phyloP scores from a whole-genome alignment of 2,329 filamentous ascomycete species.

The Westerdykella ornata region DNA sequence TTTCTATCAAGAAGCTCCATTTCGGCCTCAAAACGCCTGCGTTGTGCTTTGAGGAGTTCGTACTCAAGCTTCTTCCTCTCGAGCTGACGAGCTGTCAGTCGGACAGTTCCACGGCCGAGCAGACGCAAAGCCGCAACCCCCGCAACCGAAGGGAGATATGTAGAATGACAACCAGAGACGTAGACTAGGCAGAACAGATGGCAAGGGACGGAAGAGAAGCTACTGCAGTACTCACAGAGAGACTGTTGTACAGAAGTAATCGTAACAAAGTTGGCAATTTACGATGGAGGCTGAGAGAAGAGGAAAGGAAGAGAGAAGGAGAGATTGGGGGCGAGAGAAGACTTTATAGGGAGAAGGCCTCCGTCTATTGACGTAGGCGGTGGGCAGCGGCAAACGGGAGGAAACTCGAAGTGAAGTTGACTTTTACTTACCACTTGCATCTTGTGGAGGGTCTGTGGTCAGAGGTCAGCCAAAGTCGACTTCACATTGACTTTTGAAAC shows the following conservation, averaged over 20 bases:
- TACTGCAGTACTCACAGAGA: conserved; percentile 10
- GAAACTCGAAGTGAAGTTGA: conserved; percentile 21
- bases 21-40: conserved; percentile 81
- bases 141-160: background rate
- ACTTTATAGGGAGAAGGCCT: background rate
- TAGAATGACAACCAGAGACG: conserved; percentile 3
- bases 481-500: conserved; percentile 11
- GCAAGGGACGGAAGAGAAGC: conserved; percentile 8
- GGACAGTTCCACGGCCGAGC: conserved; percentile 7
- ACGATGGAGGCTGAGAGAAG: background rate
- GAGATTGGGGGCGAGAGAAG: conserved; percentile 3
- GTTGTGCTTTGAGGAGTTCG: conserved; percentile 83
- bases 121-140: background rate
- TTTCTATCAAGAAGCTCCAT: conserved; percentile 85
- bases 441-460: conserved; percentile 57
- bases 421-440: conserved; percentile 63
- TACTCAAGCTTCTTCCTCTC: conserved; percentile 92
- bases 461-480: conserved; percentile 23
- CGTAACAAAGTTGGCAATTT: conserved; percentile 2
- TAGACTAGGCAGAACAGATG: conserved; percentile 8
- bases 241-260: conserved; percentile 14
- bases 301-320: conserved; percentile 7
- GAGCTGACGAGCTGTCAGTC: conserved; percentile 52
- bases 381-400: background rate
- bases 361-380: background rate